Evolutionary conservation across 2,329 filamentous ascomycete species (phyloP).

Genomic region (Paramyrothecium roridum): DNA sequence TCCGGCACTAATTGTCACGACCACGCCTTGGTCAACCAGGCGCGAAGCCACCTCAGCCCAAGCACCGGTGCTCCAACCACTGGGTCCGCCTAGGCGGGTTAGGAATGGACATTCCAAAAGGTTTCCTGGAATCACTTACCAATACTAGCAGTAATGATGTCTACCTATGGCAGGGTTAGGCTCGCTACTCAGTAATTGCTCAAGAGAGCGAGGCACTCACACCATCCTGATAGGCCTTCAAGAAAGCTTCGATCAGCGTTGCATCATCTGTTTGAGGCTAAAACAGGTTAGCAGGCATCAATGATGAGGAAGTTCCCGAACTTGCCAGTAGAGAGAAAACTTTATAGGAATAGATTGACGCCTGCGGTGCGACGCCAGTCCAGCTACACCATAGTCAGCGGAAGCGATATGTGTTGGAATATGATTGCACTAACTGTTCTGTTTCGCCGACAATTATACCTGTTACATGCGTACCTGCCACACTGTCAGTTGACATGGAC

Average conservation of each 20-base stretch:
- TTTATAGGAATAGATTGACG: conserved; percentile 22
- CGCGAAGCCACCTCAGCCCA: conserved; percentile 27
- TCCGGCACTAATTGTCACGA: conserved; percentile 39
- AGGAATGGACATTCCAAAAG: neutral
- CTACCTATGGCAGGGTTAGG: conserved; percentile 12
- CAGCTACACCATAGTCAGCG: neutral
- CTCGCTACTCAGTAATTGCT: too few relatives aligned
- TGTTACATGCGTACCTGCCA: conserved; percentile 18
- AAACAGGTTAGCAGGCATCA: too few relatives aligned
- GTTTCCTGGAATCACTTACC: neutral
- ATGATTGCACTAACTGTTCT: neutral
- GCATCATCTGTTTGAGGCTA: neutral
- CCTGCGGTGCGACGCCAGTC: conserved; percentile 23
- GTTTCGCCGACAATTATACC: conserved; percentile 23
- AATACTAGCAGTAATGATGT: conserved; percentile 31
- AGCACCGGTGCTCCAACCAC: conserved; percentile 22
- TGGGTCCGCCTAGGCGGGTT: conserved; percentile 11
- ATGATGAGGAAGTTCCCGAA: too few relatives aligned
- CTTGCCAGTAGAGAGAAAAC: conserved; percentile 12
- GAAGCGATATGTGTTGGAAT: neutral
- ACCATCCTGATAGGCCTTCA: conserved; percentile 28
- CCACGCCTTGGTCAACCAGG: conserved; percentile 37
- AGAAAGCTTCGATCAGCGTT: conserved; percentile 28
- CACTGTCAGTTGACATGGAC: too few relatives aligned
- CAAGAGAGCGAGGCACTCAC: neutral